phyloP scores from a whole-genome alignment of 495 filamentous ascomycete species.

The Neurospora sp. region DNA sequence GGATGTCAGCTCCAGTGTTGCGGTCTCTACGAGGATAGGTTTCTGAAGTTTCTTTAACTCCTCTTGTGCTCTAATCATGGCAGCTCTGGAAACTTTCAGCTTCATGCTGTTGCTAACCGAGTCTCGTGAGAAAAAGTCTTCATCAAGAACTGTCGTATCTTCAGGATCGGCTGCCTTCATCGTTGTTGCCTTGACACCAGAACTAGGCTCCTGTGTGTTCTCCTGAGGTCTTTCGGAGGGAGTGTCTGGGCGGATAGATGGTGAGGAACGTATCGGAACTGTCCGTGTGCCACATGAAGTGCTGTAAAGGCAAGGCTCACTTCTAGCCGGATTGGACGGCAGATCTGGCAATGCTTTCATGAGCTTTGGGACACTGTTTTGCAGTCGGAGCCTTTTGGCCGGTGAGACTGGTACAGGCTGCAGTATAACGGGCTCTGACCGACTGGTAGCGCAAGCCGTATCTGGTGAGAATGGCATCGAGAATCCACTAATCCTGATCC shows the following conservation, averaged over 20 bases:
- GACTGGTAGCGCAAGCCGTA: neutral
- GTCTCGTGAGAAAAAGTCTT: neutral
- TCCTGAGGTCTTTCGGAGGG: neutral
- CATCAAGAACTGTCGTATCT: neutral
- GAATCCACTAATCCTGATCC: constrained; percentile 2
- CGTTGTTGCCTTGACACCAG: neutral
- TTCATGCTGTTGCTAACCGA: constrained; percentile 7
- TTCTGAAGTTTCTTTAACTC: neutral
- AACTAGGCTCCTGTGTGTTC: neutral
- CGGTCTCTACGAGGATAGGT: neutral
- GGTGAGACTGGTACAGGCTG: constrained; percentile 39
- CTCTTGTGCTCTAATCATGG: constrained; percentile 5
- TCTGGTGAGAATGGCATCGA: neutral
- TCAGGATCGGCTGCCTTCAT: neutral
- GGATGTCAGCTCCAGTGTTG: neutral
- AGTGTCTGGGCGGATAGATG: neutral
- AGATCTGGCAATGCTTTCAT: constrained; percentile 42
- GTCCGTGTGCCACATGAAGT: neutral
- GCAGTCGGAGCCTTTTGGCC: constrained; percentile 33
- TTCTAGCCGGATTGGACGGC: constrained; percentile 15
- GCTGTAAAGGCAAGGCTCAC: constrained; percentile 2
- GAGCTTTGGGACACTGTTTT: constrained; percentile 40
- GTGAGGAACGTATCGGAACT: neutral
- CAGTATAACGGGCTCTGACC: constrained; percentile 19
- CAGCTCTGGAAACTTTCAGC: constrained; percentile 19